Evolutionary conservation across 2,329 filamentous ascomycete genomes (phyloP).

Genomic region (Colletotrichum lini): DNA sequence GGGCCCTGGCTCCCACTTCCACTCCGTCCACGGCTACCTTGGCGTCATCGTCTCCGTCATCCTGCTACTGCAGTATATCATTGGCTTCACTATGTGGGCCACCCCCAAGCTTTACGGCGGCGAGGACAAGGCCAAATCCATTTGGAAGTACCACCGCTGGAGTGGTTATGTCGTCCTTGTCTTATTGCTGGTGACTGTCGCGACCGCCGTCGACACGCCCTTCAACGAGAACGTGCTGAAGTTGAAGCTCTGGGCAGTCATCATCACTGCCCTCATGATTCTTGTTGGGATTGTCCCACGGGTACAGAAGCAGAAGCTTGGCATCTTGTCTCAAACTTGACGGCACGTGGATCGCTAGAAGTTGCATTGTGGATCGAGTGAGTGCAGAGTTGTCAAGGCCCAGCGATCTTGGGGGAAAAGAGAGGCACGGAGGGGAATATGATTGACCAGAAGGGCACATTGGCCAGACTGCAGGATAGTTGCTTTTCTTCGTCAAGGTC

Average conservation of each 20-base stretch:
- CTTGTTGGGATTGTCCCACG: slow-evolving; percentile 82
- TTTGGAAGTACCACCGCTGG: slow-evolving; percentile 92
- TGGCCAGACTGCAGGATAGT: not conserved
- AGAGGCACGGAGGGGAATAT: not conserved
- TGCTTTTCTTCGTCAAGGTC: not conserved
- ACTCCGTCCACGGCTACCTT: slow-evolving; percentile 84
- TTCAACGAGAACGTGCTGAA: slow-evolving; percentile 79
- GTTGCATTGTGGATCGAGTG: not conserved
- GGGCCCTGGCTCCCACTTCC: slow-evolving; percentile 77
- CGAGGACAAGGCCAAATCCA: slow-evolving; percentile 81
- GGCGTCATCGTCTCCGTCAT: slow-evolving; percentile 82
- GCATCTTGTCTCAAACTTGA: slow-evolving; percentile 52
- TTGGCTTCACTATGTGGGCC: slow-evolving; percentile 89
- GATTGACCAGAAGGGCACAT: not conserved
- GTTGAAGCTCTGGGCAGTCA: slow-evolving; percentile 82
- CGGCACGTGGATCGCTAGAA: not conserved
- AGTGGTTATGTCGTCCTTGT: slow-evolving; percentile 82
- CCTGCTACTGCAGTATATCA: slow-evolving; percentile 79
- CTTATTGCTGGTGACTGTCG: slow-evolving; percentile 80
- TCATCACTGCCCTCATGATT: slow-evolving; percentile 76
- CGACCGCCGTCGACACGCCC: slow-evolving; percentile 81
- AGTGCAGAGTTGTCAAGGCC: not conserved
- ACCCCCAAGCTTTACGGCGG: slow-evolving; percentile 82
- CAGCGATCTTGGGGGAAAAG: not conserved
- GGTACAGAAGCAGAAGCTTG: slow-evolving; percentile 87